These are phyloP conservation scores for Citrus sinensis DNA, from an alignment of 345 rosid genomes.

Conservation along the genomic window DNA sequence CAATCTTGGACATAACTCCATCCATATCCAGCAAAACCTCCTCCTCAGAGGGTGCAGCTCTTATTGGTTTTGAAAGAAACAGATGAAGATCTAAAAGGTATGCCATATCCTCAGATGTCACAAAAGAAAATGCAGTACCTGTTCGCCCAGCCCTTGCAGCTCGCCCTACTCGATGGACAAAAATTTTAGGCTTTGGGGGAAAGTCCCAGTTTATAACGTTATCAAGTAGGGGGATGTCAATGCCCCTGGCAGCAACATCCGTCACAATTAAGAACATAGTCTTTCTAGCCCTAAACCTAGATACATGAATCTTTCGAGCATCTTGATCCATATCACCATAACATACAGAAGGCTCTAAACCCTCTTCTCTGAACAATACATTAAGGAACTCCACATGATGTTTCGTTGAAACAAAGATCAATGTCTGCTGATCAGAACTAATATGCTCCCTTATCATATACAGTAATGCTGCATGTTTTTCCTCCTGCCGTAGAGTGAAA, in stretches of 20 bases:
- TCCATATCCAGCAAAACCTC: constrained; percentile 84
- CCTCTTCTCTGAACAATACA: constrained; percentile 68
- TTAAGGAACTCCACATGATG: constrained; percentile 97
- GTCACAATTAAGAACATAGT: constrained; percentile 90
- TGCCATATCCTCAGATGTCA: constrained; percentile 89
- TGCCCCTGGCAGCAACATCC: constrained; percentile 97
- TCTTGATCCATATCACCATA: constrained; percentile 99
- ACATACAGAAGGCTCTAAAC: constrained; percentile 83
- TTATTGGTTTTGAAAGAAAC: constrained; percentile 81
- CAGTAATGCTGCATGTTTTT: constrained; percentile 77
- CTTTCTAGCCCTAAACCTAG: constrained; percentile 83
- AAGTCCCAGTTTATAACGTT: constrained; percentile 98
- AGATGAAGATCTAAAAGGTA: constrained; percentile 91
- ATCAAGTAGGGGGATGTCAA: constrained; percentile 94
- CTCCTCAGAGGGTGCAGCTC: constrained; percentile 89
- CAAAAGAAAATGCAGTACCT: constrained; percentile 86
- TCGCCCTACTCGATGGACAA: constrained; percentile 95
- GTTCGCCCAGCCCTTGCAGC: constrained; percentile 95
- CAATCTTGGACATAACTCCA: constrained; percentile 65
- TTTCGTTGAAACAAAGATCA: constrained; percentile 93
- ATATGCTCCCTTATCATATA: constrained; percentile 86
- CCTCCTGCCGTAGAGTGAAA: constrained; percentile 82
- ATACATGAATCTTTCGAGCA: constrained; percentile 86
- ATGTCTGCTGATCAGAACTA: constrained; percentile 64
- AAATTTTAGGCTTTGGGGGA: constrained; percentile 90